Evolutionary conservation across 2,329 filamentous ascomycete species (phyloP).

Genomic region (Neobulgaria alba): DNA sequence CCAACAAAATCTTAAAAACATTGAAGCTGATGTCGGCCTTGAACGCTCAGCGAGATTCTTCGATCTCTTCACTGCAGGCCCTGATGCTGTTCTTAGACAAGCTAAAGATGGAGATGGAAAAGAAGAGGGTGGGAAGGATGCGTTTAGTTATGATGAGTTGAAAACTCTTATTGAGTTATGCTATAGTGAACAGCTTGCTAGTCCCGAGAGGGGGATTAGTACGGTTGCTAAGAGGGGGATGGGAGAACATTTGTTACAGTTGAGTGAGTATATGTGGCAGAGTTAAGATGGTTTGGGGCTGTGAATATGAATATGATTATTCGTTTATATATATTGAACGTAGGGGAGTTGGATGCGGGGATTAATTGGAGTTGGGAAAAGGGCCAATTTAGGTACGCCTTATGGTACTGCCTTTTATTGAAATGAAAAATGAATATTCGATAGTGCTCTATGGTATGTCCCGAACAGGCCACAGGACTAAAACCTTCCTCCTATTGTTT

Average conservation of each 20-base stretch:
- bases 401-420: no score
- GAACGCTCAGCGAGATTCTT: conserved; percentile 59
- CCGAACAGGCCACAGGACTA: no score
- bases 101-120: conserved; percentile 39
- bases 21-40: conserved; percentile 63
- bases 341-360: no score
- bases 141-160: conserved; percentile 58
- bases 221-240: conserved; percentile 59
- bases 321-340: no score
- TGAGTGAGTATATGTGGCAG: conserved; percentile 69
- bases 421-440: no score
- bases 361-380: no score
- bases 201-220: conserved; percentile 58
- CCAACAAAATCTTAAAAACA: conserved; percentile 93
- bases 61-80: conserved; percentile 55
- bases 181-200: conserved; percentile 58
- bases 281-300: conserved; percentile 15
- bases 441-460: no score
- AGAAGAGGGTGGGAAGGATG: conserved; percentile 30
- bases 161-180: conserved; percentile 58
- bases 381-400: no score
- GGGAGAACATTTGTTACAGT: conserved; percentile 59
- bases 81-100: conserved; percentile 55
- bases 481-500: no score
- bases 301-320: no score